These are phyloP conservation scores for Jimgerdemannia flammicorona DNA, from an alignment of 192 early-diverging fungal species.

Conservation along the genomic window DNA sequence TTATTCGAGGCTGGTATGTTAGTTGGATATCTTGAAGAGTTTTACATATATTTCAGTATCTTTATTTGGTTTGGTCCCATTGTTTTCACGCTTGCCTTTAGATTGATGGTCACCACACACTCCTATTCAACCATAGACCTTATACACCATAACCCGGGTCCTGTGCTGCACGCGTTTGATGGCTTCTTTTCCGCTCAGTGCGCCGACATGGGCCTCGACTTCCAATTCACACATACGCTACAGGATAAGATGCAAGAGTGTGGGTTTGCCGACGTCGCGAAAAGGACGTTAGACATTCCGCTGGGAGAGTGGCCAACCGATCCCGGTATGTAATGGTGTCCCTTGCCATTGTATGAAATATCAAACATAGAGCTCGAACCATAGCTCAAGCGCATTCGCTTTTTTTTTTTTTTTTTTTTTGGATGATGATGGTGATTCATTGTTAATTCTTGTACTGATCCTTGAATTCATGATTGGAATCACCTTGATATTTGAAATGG, in stretches of 20 bases:
- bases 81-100: too few relatives aligned
- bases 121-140: slow-evolving; percentile 7
- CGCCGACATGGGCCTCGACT: slow-evolving; percentile 13
- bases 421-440: too few relatives aligned
- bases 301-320: slow-evolving; percentile 35
- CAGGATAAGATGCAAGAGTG: slow-evolving; percentile 1
- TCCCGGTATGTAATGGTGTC: slow-evolving; percentile 10
- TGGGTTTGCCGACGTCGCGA: slow-evolving; percentile 18
- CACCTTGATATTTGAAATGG: too few relatives aligned
- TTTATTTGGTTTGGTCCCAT: too few relatives aligned
- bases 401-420: too few relatives aligned
- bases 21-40: neutral
- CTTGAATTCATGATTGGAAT: too few relatives aligned
- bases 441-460: too few relatives aligned
- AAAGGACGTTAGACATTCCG: slow-evolving; percentile 28
- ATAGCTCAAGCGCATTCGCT: too few relatives aligned
- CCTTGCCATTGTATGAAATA: neutral
- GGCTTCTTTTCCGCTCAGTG: slow-evolving; percentile 16
- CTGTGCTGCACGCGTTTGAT: slow-evolving; percentile 23
- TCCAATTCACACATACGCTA: slow-evolving; percentile 8
- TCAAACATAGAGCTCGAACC: too few relatives aligned
- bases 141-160: slow-evolving; percentile 30
- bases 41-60: neutral
- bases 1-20: slow-evolving; percentile 22
- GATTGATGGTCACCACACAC: too few relatives aligned